These are phyloP conservation scores for Arthrobotrys sphaeroides DNA, from an alignment of 2,329 filamentous ascomycete genomes.

Conservation along the genomic window DNA sequence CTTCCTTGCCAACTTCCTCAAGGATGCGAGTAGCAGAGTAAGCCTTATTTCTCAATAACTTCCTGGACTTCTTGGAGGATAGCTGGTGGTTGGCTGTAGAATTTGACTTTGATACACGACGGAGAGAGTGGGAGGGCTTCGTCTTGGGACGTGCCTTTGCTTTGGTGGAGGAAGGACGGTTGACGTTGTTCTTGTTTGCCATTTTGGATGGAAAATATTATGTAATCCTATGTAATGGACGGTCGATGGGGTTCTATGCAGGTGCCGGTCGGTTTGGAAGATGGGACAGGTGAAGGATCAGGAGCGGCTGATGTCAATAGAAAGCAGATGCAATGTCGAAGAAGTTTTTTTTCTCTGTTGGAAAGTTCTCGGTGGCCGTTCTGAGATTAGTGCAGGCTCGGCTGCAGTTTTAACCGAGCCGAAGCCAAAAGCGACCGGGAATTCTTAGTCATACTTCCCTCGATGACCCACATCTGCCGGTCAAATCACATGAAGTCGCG, in stretches of 20 bases:
- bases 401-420: not conserved
- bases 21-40: slow-evolving; percentile 42
- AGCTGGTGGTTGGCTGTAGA: slow-evolving; percentile 28
- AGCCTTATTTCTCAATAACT: slow-evolving; percentile 41
- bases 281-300: not conserved
- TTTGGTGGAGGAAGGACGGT: slow-evolving; percentile 29
- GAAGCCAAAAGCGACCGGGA: not conserved
- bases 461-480: too few species aligned
- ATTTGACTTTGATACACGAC: slow-evolving; percentile 36
- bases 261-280: too few species aligned
- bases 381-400: too few species aligned
- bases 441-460: too few species aligned
- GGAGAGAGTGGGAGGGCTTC: slow-evolving; percentile 36
- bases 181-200: slow-evolving; percentile 51
- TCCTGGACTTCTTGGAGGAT: slow-evolving; percentile 46
- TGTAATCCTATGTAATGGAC: too few species aligned
- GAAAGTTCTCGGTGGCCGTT: too few species aligned
- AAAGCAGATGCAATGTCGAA: too few species aligned
- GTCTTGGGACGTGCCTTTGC: slow-evolving; percentile 29
- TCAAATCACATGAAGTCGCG: too few species aligned
- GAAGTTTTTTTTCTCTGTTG: not conserved
- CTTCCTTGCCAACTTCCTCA: slow-evolving; percentile 28
- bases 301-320: too few species aligned
- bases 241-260: too few species aligned
- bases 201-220: not conserved